Percentiles rank a stretch among this genome's conserved stretches.
Evolutionary conservation across 2,329 filamentous ascomycete species (phyloP).

Genomic region (Exophiala sideris): DNA sequence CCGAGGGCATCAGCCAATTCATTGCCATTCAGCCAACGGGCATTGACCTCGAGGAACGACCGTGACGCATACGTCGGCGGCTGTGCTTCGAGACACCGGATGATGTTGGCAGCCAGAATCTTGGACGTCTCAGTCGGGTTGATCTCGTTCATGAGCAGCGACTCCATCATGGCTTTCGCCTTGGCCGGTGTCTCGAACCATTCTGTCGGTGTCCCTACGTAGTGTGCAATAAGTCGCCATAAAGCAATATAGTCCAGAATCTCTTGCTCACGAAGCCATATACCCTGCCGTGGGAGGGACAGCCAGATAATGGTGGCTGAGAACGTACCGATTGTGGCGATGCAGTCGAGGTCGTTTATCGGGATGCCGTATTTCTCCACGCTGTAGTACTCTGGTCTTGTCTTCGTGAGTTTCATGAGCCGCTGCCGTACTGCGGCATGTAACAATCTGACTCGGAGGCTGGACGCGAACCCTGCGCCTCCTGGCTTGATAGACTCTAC

Average conservation of each 20-base stretch:
- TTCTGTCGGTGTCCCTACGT: slow-evolving; percentile 66
- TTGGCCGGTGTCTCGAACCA: slow-evolving; percentile 54
- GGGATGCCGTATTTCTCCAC: slow-evolving; percentile 59
- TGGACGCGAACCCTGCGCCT: slow-evolving; percentile 62
- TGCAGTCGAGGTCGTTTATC: slow-evolving; percentile 72
- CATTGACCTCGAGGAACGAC: slow-evolving; percentile 65
- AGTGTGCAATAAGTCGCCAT: slow-evolving; percentile 70
- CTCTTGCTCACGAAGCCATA: slow-evolving; percentile 61
- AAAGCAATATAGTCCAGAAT: slow-evolving; percentile 68
- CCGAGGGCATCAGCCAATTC: slow-evolving; percentile 59
- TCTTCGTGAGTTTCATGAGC: slow-evolving; percentile 58
- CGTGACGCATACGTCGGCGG: slow-evolving; percentile 64
- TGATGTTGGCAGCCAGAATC: slow-evolving; percentile 71
- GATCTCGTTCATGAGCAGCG: slow-evolving; percentile 63
- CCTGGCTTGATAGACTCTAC: slow-evolving; percentile 65
- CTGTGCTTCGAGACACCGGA: slow-evolving; percentile 62
- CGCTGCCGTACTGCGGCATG: slow-evolving; percentile 65
- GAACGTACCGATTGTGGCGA: slow-evolving; percentile 70
- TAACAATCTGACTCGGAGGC: slow-evolving; percentile 65
- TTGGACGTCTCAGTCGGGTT: slow-evolving; percentile 60
- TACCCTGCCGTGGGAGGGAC: slow-evolving; percentile 68
- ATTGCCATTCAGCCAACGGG: slow-evolving; percentile 67
- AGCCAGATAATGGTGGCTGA: slow-evolving; percentile 66
- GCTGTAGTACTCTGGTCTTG: slow-evolving; percentile 61
- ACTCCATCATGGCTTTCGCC: slow-evolving; percentile 65